phyloP scores from a whole-genome alignment of 2,329 filamentous ascomycete species.

The Penicillium sp. region DNA sequence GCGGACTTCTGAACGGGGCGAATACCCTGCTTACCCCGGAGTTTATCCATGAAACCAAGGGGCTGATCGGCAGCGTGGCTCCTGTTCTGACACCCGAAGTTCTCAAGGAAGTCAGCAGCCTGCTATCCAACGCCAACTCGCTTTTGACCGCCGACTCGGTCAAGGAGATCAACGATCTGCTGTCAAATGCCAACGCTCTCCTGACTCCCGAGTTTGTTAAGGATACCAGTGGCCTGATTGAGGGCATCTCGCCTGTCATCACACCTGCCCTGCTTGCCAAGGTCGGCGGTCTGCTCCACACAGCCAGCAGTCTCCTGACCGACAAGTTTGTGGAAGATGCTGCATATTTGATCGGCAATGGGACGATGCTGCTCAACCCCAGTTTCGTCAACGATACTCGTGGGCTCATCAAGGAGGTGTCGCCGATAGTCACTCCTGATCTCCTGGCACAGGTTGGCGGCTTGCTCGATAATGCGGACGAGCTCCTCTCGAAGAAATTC shows the following conservation, averaged over 20 bases:
- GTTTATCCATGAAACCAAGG: constrained; percentile 26
- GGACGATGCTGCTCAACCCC: constrained; percentile 19
- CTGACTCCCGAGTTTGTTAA: constrained; percentile 34
- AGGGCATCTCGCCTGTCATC: constrained; percentile 11
- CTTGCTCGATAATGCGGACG: constrained; percentile 24
- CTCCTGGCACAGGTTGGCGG: constrained; percentile 23
- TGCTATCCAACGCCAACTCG: constrained; percentile 26
- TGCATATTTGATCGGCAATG: constrained; percentile 19
- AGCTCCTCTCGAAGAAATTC: constrained; percentile 28
- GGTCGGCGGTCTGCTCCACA: constrained; percentile 12
- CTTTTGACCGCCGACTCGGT: constrained; percentile 27
- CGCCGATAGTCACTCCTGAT: constrained; percentile 22
- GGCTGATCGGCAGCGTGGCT: constrained; percentile 20
- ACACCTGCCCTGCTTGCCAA: constrained; percentile 7
- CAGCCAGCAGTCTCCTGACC: constrained; percentile 27
- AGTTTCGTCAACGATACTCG: constrained; percentile 25
- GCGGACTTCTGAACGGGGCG: constrained; percentile 24
- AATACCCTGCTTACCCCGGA: constrained; percentile 32
- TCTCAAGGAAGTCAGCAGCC: constrained; percentile 18
- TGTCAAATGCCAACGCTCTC: constrained; percentile 30
- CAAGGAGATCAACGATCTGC: constrained; percentile 21
- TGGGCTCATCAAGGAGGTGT: constrained; percentile 20
- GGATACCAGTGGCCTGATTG: constrained; percentile 23
- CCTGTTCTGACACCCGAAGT: constrained; percentile 24
- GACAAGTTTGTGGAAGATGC: constrained; percentile 24